Percentiles rank a stretch among this genome's conserved stretches.
phyloP scores from a whole-genome alignment of 129 eudicot genomes.

The Logfia minima region DNA sequence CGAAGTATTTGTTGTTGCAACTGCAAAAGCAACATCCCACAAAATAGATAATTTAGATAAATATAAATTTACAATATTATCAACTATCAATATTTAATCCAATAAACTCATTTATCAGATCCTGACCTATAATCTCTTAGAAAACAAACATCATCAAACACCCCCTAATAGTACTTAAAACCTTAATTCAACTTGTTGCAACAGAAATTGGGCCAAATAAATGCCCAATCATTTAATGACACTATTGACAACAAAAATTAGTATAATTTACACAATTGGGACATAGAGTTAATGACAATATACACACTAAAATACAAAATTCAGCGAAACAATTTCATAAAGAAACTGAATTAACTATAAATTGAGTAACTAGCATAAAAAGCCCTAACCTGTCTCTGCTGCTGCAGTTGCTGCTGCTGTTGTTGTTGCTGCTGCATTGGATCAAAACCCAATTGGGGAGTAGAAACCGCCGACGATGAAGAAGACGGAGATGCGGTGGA shows the following conservation, averaged over 20 bases:
- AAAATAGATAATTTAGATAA: background rate
- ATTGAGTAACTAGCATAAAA: constrained; percentile 1
- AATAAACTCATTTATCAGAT: background rate
- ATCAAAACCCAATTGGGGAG: constrained; percentile 64
- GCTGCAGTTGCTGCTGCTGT: constrained; percentile 63
- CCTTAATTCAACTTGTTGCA: background rate
- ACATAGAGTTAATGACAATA: constrained; percentile 12
- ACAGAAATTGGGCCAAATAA: background rate
- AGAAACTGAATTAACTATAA: background rate
- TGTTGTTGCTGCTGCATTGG: constrained; percentile 64
- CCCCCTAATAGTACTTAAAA: background rate
- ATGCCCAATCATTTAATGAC: constrained; percentile 5
- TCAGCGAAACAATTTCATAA: constrained; percentile 16
- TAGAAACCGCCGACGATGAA: constrained; percentile 64
- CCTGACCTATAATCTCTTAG: background rate
- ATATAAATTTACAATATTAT: background rate
- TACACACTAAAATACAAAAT: constrained; percentile 1
- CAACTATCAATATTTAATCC: background rate
- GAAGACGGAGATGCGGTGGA: constrained; percentile 85
- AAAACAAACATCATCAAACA: background rate
- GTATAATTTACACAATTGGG: background rate
- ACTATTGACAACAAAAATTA: background rate
- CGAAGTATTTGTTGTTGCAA: constrained; percentile 82
- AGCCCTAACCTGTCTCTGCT: constrained; percentile 83
- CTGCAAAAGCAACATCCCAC: constrained; percentile 41